Base-by-base conservation (phyloP, 2,329 filamentous ascomycete genomes). In the Phaeoacremonium minimum region DNA sequence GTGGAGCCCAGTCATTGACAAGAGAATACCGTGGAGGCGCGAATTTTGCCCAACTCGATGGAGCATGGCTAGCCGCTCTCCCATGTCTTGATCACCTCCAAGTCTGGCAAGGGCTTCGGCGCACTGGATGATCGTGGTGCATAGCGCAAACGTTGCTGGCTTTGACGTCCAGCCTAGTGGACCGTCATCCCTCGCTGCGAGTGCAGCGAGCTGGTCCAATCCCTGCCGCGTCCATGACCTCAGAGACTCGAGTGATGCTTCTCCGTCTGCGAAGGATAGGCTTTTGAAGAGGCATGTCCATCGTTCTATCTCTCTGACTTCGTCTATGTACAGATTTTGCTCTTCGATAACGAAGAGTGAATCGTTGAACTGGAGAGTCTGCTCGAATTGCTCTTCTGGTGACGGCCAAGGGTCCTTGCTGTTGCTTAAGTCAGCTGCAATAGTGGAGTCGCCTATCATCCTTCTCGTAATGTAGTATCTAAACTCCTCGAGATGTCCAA, bases 301-400 rank as follows among this genome's bases (percentile, higher is more conserved):
- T n/a, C 79, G 57, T 14, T 71, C 63, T 4, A 80, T 70, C 57
- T 96, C 90, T 32, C 80, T 71, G 6, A 87, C 77, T 47, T 89
- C 82, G 56, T 97, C 91, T 33, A 91, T 68, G 57, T 87, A 97
- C n/a, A 96, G 71, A 55, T 98, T 98, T 56, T 95, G 89, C 56
- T 94, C 90, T 61, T 98, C 93, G 38, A 88, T 74, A 1, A 77
- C 83, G 55, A 98, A 98, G 1, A 98, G 74, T 4, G 81, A 71
- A 44, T 80, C 76, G 52, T 87, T 76, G 47, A 73, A 66, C 37
- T 63, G 59, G 50, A 78, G 56, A 4, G 74, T 71, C 7, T 54
- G 44, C 4, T 52, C 42, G 15, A 82, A 61, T 38, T 71, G 65
- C 2, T 47, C 34, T 16, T 52, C 51, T 2, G 42, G 36, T n/a